Evolutionary conservation across 768 basidiomycete species (phyloP).

Genomic region (Naganishia randhawae): DNA sequence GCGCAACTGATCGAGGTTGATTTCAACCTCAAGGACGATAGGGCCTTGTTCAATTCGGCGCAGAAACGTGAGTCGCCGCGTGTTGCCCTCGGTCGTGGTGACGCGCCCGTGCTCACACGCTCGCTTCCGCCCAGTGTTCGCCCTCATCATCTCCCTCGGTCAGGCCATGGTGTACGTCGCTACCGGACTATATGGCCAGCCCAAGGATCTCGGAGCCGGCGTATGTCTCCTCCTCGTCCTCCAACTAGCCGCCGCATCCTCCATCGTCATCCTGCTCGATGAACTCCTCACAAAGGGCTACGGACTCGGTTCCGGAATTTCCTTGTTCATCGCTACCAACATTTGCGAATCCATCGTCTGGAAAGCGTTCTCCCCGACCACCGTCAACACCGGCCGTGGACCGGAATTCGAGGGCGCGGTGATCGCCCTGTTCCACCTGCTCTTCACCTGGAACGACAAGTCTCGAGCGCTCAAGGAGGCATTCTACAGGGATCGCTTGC

Average conservation of each 20-base stretch:
- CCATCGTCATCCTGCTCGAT: slow-evolving; percentile 97
- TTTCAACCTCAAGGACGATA: slow-evolving; percentile 93
- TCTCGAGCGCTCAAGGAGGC: slow-evolving; percentile 93
- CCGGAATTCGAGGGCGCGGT: slow-evolving; percentile 97
- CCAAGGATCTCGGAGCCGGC: slow-evolving; percentile 86
- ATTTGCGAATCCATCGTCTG: slow-evolving; percentile 99
- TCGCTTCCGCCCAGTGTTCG: slow-evolving; percentile 78
- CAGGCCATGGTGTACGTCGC: slow-evolving; percentile 96
- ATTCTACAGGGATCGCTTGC: slow-evolving; percentile 94
- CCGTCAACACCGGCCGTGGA: slow-evolving; percentile 94
- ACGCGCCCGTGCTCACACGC: no score
- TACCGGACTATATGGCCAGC: slow-evolving; percentile 93
- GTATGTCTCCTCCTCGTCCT: slow-evolving; percentile 95
- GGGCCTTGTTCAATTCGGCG: slow-evolving; percentile 89
- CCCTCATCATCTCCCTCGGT: slow-evolving; percentile 90
- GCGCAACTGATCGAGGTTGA: slow-evolving; percentile 97
- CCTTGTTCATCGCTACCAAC: slow-evolving; percentile 98
- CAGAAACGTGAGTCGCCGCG: slow-evolving; percentile 74
- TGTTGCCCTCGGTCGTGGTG: background rate
- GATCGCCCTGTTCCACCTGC: slow-evolving; percentile 90
- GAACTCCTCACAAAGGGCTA: slow-evolving; percentile 99
- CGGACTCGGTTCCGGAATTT: slow-evolving; percentile 96
- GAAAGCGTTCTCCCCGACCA: slow-evolving; percentile 99
- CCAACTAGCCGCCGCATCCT: slow-evolving; percentile 85
- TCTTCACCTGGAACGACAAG: slow-evolving; percentile 99